Conservation (phyloP, 106 monocot genomes). For the Dioscorea dumetorum region DNA sequence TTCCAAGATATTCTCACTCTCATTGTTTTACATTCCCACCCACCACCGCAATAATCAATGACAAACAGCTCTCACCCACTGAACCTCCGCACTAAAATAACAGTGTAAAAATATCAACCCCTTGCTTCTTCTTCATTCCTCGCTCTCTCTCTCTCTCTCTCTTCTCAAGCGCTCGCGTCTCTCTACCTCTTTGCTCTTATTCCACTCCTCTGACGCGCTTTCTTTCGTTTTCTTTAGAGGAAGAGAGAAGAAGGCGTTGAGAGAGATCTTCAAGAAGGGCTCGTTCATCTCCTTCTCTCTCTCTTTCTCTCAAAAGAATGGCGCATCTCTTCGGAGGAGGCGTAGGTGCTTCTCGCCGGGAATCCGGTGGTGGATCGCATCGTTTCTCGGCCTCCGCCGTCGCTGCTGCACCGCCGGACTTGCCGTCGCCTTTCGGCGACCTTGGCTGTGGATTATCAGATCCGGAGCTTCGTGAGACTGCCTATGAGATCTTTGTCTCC, state of each 20-base stretch:
- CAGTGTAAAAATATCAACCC: neutral
- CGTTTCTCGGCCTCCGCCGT: neutral
- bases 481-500: slow-evolving; percentile 33
- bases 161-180: neutral
- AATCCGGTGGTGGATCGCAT: slow-evolving; percentile 16
- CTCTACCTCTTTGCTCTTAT: neutral
- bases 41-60: too few relatives aligned
- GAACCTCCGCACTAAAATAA: neutral
- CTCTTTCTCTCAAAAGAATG: slow-evolving; percentile 1
- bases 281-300: neutral
- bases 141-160: slow-evolving; percentile 6
- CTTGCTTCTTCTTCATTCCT: neutral
- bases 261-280: neutral
- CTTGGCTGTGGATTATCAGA: slow-evolving; percentile 13
- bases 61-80: too few relatives aligned
- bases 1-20: neutral
- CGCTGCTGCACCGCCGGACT: slow-evolving; percentile 2
- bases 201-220: neutral
- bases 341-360: neutral
- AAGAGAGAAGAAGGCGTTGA: neutral
- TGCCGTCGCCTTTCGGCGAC: slow-evolving; percentile 18
- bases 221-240: neutral
- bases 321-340: slow-evolving; percentile 12
- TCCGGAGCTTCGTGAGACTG: slow-evolving; percentile 22
- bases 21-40: too few relatives aligned